Evolutionary conservation across 345 rosid genomes (phyloP).

Genomic region (Isatis tinctoria): DNA sequence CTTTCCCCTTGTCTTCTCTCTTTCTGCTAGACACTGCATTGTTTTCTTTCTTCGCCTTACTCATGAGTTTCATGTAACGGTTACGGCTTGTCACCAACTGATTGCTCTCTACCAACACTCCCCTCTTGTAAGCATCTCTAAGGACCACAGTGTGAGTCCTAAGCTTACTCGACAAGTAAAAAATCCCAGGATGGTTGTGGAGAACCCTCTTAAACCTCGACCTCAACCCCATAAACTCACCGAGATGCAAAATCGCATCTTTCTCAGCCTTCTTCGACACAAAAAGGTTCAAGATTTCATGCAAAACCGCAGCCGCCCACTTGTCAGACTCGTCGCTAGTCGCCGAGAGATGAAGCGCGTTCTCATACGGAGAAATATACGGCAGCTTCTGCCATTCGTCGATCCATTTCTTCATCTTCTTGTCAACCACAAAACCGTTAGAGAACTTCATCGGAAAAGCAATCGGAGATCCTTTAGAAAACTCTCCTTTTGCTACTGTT

Average conservation of each 20-base stretch:
- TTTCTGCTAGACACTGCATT: constrained; percentile 36
- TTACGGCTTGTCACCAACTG: constrained; percentile 49
- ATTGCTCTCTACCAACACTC: constrained; percentile 57
- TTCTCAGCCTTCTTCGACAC: constrained; percentile 69
- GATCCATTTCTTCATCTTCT: constrained; percentile 66
- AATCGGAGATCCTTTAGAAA: constrained; percentile 41
- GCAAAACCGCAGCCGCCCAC: constrained; percentile 71
- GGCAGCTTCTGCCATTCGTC: constrained; percentile 91
- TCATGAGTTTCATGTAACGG: constrained; percentile 80
- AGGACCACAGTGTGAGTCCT: constrained; percentile 73
- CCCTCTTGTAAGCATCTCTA: constrained; percentile 75
- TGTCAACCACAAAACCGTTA: constrained; percentile 62
- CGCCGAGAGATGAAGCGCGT: constrained; percentile 50
- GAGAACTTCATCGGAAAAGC: constrained; percentile 61
- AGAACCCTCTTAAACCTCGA: constrained; percentile 87
- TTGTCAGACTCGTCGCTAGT: constrained; percentile 73
- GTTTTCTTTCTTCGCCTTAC: constrained; percentile 40
- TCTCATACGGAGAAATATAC: constrained; percentile 75
- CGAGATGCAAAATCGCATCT: constrained; percentile 53
- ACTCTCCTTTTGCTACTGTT: constrained; percentile 28
- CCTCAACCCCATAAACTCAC: constrained; percentile 70
- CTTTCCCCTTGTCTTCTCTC: constrained; percentile 37
- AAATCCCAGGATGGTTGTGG: constrained; percentile 65
- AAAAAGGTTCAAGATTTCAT: constrained; percentile 72
- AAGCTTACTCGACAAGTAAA: constrained; percentile 67